Conservation (phyloP, 2,329 filamentous ascomycete genomes). For the Colletotrichum salicis region DNA sequence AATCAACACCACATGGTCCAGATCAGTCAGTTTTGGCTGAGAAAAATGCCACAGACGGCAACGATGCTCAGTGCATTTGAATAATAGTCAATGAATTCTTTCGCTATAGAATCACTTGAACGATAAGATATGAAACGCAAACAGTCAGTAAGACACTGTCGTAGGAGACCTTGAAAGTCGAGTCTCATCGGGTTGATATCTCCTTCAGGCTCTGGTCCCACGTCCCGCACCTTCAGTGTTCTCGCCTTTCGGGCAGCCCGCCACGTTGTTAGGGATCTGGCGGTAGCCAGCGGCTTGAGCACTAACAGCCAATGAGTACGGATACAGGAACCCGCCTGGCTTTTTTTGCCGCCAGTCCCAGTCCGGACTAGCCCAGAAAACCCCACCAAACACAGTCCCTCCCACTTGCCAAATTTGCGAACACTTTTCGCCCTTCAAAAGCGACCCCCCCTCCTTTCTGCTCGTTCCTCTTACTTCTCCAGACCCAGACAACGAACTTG, state of each 20-base stretch:
- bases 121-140: background rate
- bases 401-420: constrained; percentile 38
- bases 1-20: background rate
- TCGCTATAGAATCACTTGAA: background rate
- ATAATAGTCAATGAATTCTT: no score
- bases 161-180: background rate
- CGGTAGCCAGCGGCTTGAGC: background rate
- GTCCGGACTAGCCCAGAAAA: constrained; percentile 33
- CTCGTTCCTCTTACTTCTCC: constrained; percentile 21
- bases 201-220: constrained; percentile 11
- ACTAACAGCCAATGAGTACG: constrained; percentile 3
- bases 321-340: constrained; percentile 1
- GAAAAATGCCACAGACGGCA: background rate
- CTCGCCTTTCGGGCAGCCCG: constrained; percentile 26
- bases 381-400: constrained; percentile 39
- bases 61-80: background rate
- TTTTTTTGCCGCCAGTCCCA: constrained; percentile 9
- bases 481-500: constrained; percentile 34
- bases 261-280: constrained; percentile 1
- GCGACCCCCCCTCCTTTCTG: constrained; percentile 28
- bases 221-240: constrained; percentile 15
- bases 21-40: background rate
- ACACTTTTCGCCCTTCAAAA: constrained; percentile 37
- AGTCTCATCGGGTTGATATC: background rate
- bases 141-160: background rate